These are phyloP conservation scores for Serendipita sp. DNA, from an alignment of 768 basidiomycete species.

Conservation along the genomic window DNA sequence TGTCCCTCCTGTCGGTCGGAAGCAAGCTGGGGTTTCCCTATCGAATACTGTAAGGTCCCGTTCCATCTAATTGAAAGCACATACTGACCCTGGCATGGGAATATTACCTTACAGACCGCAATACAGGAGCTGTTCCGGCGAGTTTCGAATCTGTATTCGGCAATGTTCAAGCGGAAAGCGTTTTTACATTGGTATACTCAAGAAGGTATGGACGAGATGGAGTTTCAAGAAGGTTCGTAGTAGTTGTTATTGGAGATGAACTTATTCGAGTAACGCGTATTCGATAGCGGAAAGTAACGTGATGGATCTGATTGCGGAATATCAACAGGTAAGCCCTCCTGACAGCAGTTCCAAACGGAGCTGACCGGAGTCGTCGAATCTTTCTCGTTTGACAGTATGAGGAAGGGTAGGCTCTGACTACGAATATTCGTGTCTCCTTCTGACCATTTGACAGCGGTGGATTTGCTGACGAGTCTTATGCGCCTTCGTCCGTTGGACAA, in stretches of 20 bases:
- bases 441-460: background rate
- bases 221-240: slow-evolving; percentile 48
- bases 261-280: background rate
- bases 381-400: background rate
- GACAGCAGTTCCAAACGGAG: slow-evolving; percentile 17
- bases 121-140: slow-evolving; percentile 79
- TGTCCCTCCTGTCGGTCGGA: slow-evolving; percentile 68
- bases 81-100: background rate
- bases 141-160: slow-evolving; percentile 19
- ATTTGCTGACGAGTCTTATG: background rate
- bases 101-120: slow-evolving; percentile 19
- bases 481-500: slow-evolving; percentile 1
- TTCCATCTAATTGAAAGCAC: background rate
- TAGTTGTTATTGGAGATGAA: background rate
- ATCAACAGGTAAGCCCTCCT: slow-evolving; percentile 49
- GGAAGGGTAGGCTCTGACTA: background rate
- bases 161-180: slow-evolving; percentile 72
- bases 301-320: slow-evolving; percentile 70
- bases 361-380: background rate
- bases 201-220: slow-evolving; percentile 77
- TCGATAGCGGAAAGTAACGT: slow-evolving; percentile 56
- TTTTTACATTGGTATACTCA: slow-evolving; percentile 86
- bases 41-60: slow-evolving; percentile 5
- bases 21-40: slow-evolving; percentile 27
- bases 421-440: background rate